A percentile compares a stretch with the other conserved stretches of the same genome.
Conservation (phyloP, 495 filamentous ascomycete genomes). For the Tuber microsphaerosporum region DNA sequence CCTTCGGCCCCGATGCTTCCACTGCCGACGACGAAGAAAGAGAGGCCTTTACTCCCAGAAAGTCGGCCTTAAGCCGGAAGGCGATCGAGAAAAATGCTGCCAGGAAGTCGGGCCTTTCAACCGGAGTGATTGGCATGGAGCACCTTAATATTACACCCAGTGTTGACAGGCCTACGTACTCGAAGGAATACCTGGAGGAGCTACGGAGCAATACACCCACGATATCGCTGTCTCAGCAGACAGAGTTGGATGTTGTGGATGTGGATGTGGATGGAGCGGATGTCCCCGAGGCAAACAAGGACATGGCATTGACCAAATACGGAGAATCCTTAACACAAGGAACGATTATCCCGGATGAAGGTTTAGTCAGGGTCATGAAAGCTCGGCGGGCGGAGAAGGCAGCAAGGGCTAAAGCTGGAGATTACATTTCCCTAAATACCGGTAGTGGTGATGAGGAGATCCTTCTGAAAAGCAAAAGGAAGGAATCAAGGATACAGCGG, state of each 20-base stretch:
- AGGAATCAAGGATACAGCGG: conserved; percentile 64
- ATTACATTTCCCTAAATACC: conserved; percentile 71
- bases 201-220: conserved; percentile 71
- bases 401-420: conserved; percentile 45
- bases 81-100: conserved; percentile 65
- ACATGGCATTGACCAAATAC: conserved; percentile 22
- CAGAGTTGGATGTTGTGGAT: conserved; percentile 42
- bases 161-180: conserved; percentile 75
- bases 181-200: conserved; percentile 75
- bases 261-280: conserved; percentile 26
- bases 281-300: not conserved
- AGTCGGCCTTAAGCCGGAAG: conserved; percentile 59
- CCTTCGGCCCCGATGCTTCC: conserved; percentile 62
- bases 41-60: conserved; percentile 61
- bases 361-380: conserved; percentile 91
- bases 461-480: conserved; percentile 48
- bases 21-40: conserved; percentile 52
- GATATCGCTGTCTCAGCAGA: conserved; percentile 47
- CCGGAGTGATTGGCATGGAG: conserved; percentile 29
- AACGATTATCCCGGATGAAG: conserved; percentile 62
- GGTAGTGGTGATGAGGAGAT: conserved; percentile 49
- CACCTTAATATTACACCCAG: conserved; percentile 40
- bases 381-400: conserved; percentile 69
- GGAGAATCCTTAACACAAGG: conserved; percentile 23
- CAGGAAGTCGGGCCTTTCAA: conserved; percentile 46